Evolutionary conservation across 1,284 basidiomycete species (phyloP), one percentile per base, ranked within the genome.

Genomic region (Hemileia vastatrix): DNA sequence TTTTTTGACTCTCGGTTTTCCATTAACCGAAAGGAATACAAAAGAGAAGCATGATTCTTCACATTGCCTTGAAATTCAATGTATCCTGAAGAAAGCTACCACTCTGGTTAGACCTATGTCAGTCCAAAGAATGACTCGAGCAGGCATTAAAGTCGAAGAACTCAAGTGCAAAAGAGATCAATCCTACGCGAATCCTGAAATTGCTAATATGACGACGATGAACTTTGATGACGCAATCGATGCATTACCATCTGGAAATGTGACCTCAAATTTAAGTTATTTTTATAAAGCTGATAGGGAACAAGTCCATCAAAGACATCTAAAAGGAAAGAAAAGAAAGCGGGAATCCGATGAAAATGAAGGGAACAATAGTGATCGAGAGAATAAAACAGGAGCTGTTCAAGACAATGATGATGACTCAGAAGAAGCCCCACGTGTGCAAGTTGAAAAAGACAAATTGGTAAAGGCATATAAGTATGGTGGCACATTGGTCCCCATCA

Each of bases 391-490:
- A n/a, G 36, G 23, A 21, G 56, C 15, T 8, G 43, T 53, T 21
- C 33, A 51, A 6, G 48, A 50, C 50, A 50, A 48, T 61, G 45
- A 54, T 27, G 11, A 21, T 19, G 33, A 32, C 27, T 19, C n/a
- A 23, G 18, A 54, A 15, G 49, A 47, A 6, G 27, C 40, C 3
- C 51, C 58, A n/a, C 23, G 24, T 24, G 36, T 32, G 31, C 50
- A 61, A 45, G 58, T 51, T 31, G 58, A 61, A n/a, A 27, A 6
- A 13, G 21, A 24, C 5, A 61, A 18, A 11, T 48, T 54, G 24
- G 36, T 19, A 4, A 61, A 54, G 51, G 58, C 58, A 13, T 61
- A 61, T 21, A 54, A 53, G 31, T 61, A 61, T 45, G 58, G 58
- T 23, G 32, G 50, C 27, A 61, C 32, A 32, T 51, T 31, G 4